Base-by-base conservation (phyloP, 2,329 filamentous ascomycete genomes). In the Davidsoniella eucalypti region DNA sequence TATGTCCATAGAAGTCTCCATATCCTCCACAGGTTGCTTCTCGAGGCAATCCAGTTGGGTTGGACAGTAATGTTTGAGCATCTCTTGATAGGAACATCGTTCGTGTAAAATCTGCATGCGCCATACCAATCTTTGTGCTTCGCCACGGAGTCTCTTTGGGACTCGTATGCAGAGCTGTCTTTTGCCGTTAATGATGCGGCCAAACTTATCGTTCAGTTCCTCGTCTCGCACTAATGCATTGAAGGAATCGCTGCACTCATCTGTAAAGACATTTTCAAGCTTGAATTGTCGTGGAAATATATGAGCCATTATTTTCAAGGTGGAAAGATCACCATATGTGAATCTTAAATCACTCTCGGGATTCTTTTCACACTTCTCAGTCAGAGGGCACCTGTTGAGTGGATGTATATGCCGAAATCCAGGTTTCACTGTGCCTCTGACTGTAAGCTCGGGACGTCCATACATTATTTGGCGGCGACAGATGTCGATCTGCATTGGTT, bases 261-360 rank as follows among this genome's bases (percentile, higher is more conserved):
- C 84, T 0, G 80, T 87, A 61, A 96, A 95, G n/a, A 83, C 87
- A 63, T 96, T 98, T 60, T 94, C 87, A 3, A 98, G 68, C 12
- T 78, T 77, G 59, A 94, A 96, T 59, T 96, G 88, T 9, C 82
- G 74, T 29, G 92, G 92, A 57, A 98, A 98, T 1, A 98, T 80
- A 63, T 96, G 90, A 69, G 90, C 92, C 75, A 94, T 77, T 17
- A 94, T 65, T 57, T 83, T 84, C 9, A 78, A 60, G 0, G 79
- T 84, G 55, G 82, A 73, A 10, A 41, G 17, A 26, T 53, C 52
- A 21, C 52, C 52, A 21, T 50, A 29, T 4, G 41, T 25, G 33
- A 37, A 44, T 16, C 17, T 25, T 2, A 17, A 14, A 43, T 44
- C 10, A 9, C 18, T 36, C 29, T 17, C 18, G 6, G 42, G 7